Conservation (phyloP, 805 yeast genomes). For the Candida andamanensis region DNA sequence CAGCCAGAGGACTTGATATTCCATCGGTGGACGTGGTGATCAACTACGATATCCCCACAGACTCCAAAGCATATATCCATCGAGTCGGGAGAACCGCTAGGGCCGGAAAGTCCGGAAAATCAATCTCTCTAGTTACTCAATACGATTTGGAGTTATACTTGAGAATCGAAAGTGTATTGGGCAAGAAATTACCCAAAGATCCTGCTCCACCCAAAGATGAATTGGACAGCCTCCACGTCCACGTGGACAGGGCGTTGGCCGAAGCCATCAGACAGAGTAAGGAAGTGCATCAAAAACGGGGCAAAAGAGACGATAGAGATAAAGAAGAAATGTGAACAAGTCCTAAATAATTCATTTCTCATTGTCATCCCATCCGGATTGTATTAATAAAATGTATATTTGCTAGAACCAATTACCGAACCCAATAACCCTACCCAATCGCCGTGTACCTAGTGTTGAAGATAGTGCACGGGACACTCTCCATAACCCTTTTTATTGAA, state of each 20-base stretch:
- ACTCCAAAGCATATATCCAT: slow-evolving; percentile 78
- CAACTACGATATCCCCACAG: slow-evolving; percentile 78
- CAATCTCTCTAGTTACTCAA: slow-evolving; percentile 86
- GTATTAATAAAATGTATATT: too few species aligned
- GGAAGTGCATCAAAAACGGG: slow-evolving; percentile 46
- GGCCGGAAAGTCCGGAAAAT: slow-evolving; percentile 85
- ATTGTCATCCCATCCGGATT: too few species aligned
- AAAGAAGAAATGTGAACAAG: slow-evolving; percentile 7
- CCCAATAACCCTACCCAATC: background rate
- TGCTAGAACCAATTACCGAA: background rate
- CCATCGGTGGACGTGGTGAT: slow-evolving; percentile 75
- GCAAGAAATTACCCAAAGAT: slow-evolving; percentile 72
- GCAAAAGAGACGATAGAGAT: slow-evolving; percentile 22
- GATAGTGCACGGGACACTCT: slow-evolving; percentile 76
- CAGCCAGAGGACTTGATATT: slow-evolving; percentile 85
- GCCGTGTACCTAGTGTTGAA: slow-evolving; percentile 21
- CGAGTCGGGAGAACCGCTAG: slow-evolving; percentile 96
- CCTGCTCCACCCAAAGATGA: slow-evolving; percentile 74
- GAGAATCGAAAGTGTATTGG: slow-evolving; percentile 83
- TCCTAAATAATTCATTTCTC: too few species aligned
- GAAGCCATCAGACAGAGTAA: slow-evolving; percentile 81
- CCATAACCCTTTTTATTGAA: slow-evolving; percentile 79
- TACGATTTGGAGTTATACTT: slow-evolving; percentile 87
- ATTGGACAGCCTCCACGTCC: slow-evolving; percentile 70
- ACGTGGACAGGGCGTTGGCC: slow-evolving; percentile 88